Evolutionary conservation across 306 rosid genomes (phyloP).

Genomic region (Luffa aegyptiaca): DNA sequence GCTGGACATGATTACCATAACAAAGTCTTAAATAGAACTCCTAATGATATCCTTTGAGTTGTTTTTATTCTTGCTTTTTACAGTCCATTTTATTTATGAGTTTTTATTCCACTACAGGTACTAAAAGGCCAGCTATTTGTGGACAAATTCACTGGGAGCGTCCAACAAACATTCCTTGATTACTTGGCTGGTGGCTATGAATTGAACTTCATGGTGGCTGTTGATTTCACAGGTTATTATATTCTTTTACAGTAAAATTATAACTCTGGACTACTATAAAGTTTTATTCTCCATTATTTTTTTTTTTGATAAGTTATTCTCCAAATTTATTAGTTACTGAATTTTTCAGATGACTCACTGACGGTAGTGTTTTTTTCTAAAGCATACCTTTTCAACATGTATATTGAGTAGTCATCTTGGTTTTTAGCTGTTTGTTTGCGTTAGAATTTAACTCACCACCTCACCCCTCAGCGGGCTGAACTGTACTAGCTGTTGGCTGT

Average conservation of each 20-base stretch:
- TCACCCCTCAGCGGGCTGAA: not conserved
- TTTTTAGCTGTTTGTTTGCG: not conserved
- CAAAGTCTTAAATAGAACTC: slow-evolving; percentile 45
- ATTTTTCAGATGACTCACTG: not conserved
- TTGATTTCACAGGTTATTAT: slow-evolving; percentile 81
- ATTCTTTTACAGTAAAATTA: not conserved
- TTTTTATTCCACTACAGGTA: slow-evolving; percentile 38
- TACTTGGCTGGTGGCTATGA: slow-evolving; percentile 87
- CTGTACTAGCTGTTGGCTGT: not conserved
- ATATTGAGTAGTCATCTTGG: not conserved
- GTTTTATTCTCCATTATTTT: not conserved
- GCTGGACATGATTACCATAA: slow-evolving; percentile 63
- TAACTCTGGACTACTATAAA: not conserved
- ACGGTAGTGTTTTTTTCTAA: not conserved
- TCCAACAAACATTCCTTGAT: slow-evolving; percentile 82
- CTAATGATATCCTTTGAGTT: slow-evolving; percentile 11
- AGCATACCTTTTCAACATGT: not conserved
- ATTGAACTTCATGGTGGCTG: slow-evolving; percentile 90
- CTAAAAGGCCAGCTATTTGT: slow-evolving; percentile 74
- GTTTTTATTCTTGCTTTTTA: slow-evolving; percentile 4
- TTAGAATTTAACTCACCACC: not conserved
- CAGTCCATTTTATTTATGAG: slow-evolving; percentile 16
- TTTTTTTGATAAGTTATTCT: too few relatives aligned
- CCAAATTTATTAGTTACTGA: not conserved
- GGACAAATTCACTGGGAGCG: slow-evolving; percentile 55